Percentiles rank a stretch among this genome's conserved stretches.
Conservation (phyloP, 495 filamentous ascomycete species). For the Lophiostoma macrostomum region DNA sequence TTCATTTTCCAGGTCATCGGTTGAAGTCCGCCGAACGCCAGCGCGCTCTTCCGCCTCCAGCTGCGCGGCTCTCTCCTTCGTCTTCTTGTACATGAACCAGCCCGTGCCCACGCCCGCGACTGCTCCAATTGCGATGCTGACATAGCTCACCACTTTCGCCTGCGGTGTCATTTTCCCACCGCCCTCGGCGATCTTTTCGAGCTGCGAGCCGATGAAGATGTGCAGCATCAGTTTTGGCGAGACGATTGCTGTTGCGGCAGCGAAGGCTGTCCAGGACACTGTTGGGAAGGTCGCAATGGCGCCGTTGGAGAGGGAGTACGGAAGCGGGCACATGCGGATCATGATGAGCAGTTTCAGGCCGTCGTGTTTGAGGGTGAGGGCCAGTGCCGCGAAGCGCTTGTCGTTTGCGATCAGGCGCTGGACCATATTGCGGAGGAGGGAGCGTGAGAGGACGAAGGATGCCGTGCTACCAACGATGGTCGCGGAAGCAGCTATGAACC, state of each 20-base stretch:
- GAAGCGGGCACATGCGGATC: constrained; percentile 89
- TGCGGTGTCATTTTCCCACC: constrained; percentile 59
- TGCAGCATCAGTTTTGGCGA: constrained; percentile 87
- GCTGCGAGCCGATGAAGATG: constrained; percentile 79
- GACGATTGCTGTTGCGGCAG: constrained; percentile 71
- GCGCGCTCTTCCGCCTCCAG: constrained; percentile 76
- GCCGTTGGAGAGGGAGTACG: constrained; percentile 93
- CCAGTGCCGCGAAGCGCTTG: constrained; percentile 68
- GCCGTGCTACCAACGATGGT: constrained; percentile 73
- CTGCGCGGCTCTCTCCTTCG: constrained; percentile 76
- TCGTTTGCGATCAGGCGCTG: constrained; percentile 76
- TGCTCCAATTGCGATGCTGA: constrained; percentile 69
- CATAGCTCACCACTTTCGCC: constrained; percentile 75
- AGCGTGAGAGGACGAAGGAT: constrained; percentile 76
- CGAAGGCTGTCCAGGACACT: constrained; percentile 71
- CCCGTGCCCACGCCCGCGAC: constrained; percentile 72
- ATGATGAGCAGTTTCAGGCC: constrained; percentile 85
- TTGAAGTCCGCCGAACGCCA: constrained; percentile 40
- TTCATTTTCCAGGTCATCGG: constrained; percentile 27
- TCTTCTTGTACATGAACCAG: constrained; percentile 77
- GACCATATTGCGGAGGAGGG: constrained; percentile 73
- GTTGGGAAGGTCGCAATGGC: constrained; percentile 92
- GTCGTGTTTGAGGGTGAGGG: constrained; percentile 71
- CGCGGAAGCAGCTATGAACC: constrained; percentile 78
- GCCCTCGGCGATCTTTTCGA: constrained; percentile 67